Evolutionary conservation across 169 alveolate species (phyloP).

Genomic region (Toxoplasma gondii): DNA sequence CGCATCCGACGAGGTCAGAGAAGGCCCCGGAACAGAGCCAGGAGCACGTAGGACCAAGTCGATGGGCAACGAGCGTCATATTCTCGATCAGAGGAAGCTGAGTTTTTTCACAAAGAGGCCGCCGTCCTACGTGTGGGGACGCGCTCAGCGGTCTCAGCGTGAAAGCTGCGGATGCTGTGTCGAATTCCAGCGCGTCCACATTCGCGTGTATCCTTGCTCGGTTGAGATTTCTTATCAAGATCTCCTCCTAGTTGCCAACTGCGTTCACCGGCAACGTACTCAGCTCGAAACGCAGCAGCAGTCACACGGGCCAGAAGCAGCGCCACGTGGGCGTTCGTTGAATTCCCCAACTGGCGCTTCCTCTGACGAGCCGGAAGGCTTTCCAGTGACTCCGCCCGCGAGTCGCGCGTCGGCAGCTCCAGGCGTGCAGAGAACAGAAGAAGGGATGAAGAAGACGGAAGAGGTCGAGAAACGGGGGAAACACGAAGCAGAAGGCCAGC

Average conservation of each 20-base stretch:
- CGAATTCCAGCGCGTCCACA: background rate
- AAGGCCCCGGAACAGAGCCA: background rate
- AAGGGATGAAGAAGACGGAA: background rate
- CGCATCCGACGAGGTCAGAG: background rate
- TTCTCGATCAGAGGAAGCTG: background rate
- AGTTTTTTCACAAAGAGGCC: background rate
- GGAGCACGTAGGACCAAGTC: background rate
- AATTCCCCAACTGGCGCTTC: background rate
- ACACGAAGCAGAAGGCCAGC: background rate
- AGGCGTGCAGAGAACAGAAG: background rate
- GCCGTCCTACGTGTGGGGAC: background rate
- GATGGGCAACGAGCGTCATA: background rate
- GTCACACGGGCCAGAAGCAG: background rate
- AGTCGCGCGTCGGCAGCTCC: background rate
- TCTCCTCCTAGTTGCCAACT: background rate
- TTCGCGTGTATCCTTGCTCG: conserved; percentile 25
- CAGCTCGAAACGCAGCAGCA: conserved; percentile 6
- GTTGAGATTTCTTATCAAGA: conserved; percentile 19
- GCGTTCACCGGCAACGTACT: background rate
- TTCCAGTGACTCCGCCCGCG: background rate
- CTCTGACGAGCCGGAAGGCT: background rate
- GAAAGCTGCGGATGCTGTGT: background rate
- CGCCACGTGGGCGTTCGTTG: background rate
- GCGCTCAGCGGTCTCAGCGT: background rate
- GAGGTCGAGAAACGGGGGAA: background rate